Evolutionary conservation across 345 rosid species (phyloP), one percentile per base, ranked within the genome.

Genomic region (Lepidium africanum): DNA sequence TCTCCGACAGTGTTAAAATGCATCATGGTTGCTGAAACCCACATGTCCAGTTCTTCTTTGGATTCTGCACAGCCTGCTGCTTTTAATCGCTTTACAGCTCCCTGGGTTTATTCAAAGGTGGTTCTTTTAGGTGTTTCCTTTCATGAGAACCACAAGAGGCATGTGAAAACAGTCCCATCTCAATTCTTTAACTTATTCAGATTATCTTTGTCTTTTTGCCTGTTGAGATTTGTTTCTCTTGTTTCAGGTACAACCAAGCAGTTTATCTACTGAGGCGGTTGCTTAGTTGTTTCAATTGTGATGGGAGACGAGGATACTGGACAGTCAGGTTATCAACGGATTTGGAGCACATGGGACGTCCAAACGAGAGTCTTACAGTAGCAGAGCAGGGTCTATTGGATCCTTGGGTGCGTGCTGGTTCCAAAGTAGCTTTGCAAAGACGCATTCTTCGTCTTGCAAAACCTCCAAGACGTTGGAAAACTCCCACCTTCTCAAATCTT

Each of bases 381-480:
- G 97, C 92, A 80, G 98, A 90, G 70, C 78, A 81, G 51, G 97
- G 92, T 47, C 80, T 93, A 39, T 32, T 65, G 53, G 97, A 93
- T 84, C 86, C 89, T 62, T 90, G 90, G 92, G 88, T 93, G 23
- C 96, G 94, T 81, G 92, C 98, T 72, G 98, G 98, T 81, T 87
- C 94, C 57, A 87, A 81, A 76, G 53, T 88, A 76, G 89, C 96
- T 49, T 70, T 88, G 63, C 98, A 90, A 66, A 84, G 86, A 69
- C 88, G 95, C 57, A 82, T 87, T 62, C 84, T 93, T 79, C 92
- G 89, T 48, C 69, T 90, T 61, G 94, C 84, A 60, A 93, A 87
- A 83, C 98, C 98, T 65, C 98, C 98, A 54, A 88, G 98, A 78
- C 90, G 97, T 63, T 93, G 98, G 98, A 93, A 81, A 84, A 70